Conservation (phyloP, 2,329 filamentous ascomycete genomes). For the Calonectria fujianensis region DNA sequence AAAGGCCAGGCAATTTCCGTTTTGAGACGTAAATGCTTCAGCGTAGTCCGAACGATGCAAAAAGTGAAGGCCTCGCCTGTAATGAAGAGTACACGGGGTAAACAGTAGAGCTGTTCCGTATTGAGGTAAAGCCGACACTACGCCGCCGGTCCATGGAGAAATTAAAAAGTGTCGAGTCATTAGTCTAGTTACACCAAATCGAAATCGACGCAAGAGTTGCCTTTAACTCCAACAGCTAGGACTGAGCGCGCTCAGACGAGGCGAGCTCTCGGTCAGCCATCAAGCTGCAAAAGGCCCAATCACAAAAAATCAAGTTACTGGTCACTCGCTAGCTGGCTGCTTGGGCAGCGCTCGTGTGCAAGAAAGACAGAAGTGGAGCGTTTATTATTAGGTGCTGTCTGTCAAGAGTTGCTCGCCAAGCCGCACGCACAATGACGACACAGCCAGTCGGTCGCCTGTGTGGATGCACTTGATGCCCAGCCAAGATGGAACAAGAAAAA, state of each 20-base stretch:
- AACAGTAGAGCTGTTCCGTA: slow-evolving; percentile 4
- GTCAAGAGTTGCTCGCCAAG: slow-evolving; percentile 38
- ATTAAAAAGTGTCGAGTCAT: slow-evolving; percentile 15
- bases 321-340: slow-evolving; percentile 1
- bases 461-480: neutral
- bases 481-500: neutral
- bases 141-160: neutral
- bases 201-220: neutral
- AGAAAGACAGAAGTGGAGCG: slow-evolving; percentile 38
- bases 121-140: slow-evolving; percentile 8
- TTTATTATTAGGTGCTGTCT: slow-evolving; percentile 45
- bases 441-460: slow-evolving; percentile 27
- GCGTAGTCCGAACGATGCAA: neutral
- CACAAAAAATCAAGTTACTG: slow-evolving; percentile 1
- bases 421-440: slow-evolving; percentile 55
- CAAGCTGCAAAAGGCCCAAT: neutral
- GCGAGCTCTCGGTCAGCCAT: neutral
- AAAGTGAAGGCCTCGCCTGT: slow-evolving; percentile 7
- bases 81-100: neutral
- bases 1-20: neutral
- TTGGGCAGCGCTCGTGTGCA: slow-evolving; percentile 23
- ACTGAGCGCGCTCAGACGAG: slow-evolving; percentile 7
- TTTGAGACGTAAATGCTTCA: neutral
- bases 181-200: neutral
- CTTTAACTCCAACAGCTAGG: slow-evolving; percentile 7